A percentile compares a stretch with the other conserved stretches of the same genome.
Evolutionary conservation across 352 stramenopile genomes (phyloP).

Genomic region (Phytophthora aleatoria): DNA sequence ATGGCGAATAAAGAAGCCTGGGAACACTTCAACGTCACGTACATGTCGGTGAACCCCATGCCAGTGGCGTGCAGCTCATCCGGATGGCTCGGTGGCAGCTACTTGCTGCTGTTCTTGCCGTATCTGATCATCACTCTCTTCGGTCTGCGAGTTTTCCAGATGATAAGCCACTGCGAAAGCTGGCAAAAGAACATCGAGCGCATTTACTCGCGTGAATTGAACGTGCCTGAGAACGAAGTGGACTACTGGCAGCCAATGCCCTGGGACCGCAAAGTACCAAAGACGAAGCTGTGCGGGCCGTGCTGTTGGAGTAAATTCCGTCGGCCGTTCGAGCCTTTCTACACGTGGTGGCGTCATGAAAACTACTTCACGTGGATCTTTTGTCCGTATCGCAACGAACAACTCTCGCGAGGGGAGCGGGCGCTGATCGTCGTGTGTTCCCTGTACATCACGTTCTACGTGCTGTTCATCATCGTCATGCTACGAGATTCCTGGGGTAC

Average conservation of each 20-base stretch:
- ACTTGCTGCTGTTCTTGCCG: slow-evolving; percentile 63
- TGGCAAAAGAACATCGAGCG: slow-evolving; percentile 67
- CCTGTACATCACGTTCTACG: slow-evolving; percentile 79
- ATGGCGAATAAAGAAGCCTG: slow-evolving; percentile 23
- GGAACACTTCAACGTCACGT: slow-evolving; percentile 34
- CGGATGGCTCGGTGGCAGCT: slow-evolving; percentile 48
- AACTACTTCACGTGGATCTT: slow-evolving; percentile 86
- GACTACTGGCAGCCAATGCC: slow-evolving; percentile 75
- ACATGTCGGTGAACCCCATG: slow-evolving; percentile 68
- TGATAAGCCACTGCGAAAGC: slow-evolving; percentile 57
- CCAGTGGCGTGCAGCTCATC: slow-evolving; percentile 55
- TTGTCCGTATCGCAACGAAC: slow-evolving; percentile 70
- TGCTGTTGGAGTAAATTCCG: slow-evolving; percentile 77
- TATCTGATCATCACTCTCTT: slow-evolving; percentile 61
- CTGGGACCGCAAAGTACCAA: slow-evolving; percentile 75
- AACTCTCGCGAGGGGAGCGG: slow-evolving; percentile 57
- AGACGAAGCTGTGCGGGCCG: slow-evolving; percentile 60
- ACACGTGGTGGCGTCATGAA: slow-evolving; percentile 77
- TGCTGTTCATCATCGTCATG: slow-evolving; percentile 72
- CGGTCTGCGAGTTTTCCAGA: slow-evolving; percentile 65
- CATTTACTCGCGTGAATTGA: slow-evolving; percentile 58
- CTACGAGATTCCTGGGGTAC: slow-evolving; percentile 45
- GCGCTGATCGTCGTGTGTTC: slow-evolving; percentile 72
- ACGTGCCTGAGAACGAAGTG: slow-evolving; percentile 63
- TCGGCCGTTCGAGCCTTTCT: slow-evolving; percentile 64